Conservation (phyloP, 2,329 filamentous ascomycete species). For the Cadophora luteo-olivacea region DNA sequence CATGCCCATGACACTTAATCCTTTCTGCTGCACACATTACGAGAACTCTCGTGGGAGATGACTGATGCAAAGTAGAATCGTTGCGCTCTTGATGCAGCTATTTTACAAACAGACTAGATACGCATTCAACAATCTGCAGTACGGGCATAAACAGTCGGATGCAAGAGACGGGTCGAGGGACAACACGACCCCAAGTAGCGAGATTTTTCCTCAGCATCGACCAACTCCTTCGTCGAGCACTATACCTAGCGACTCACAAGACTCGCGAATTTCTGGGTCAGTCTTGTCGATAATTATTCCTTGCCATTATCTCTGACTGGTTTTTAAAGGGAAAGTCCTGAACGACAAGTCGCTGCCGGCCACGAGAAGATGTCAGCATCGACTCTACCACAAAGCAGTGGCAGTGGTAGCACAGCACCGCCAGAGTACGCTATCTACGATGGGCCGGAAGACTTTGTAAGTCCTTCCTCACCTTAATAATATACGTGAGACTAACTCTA, state of each 20-base stretch:
- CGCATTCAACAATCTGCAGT: constrained; percentile 26
- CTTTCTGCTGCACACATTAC: neutral
- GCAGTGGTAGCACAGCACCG: neutral
- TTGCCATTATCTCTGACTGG: neutral
- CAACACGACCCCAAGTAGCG: constrained; percentile 2
- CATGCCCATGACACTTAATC: neutral
- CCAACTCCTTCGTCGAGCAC: neutral
- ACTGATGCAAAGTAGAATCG: constrained; percentile 28
- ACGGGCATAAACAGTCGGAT: constrained; percentile 22
- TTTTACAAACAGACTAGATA: constrained; percentile 35
- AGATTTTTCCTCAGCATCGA: neutral
- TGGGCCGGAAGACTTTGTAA: constrained; percentile 18
- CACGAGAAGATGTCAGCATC: neutral
- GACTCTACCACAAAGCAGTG: neutral
- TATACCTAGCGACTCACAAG: neutral
- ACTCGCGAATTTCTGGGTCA: neutral
- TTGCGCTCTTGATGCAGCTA: constrained; percentile 29
- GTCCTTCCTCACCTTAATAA: neutral
- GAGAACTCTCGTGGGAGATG: neutral
- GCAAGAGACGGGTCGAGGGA: constrained; percentile 14
- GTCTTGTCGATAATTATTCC: neutral
- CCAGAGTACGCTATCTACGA: constrained; percentile 6
- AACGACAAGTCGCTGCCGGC: neutral
- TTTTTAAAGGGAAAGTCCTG: neutral
- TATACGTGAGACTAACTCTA: neutral